A percentile compares a stretch with the other conserved stretches of the same genome.
Conservation (phyloP, 2,329 filamentous ascomycete species). For the Diaporthe sp. region DNA sequence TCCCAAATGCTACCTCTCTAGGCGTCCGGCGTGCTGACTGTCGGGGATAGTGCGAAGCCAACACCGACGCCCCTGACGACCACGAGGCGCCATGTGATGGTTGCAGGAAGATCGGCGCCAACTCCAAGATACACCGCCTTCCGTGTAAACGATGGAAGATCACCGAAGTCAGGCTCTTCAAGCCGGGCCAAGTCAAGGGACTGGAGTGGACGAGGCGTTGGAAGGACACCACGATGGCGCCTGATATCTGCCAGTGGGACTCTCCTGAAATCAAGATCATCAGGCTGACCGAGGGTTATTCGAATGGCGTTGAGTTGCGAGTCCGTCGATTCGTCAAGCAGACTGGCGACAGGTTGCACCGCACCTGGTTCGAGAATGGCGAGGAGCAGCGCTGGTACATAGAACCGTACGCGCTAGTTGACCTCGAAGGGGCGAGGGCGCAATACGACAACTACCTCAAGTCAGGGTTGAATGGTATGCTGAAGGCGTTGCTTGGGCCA, state of each 20-base stretch:
- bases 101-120: constrained; percentile 60
- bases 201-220: constrained; percentile 70
- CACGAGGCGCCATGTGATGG: constrained; percentile 61
- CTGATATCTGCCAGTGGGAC: constrained; percentile 67
- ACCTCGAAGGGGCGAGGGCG: constrained; percentile 60
- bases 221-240: constrained; percentile 61
- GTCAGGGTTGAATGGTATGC: constrained; percentile 57
- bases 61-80: constrained; percentile 50
- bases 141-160: constrained; percentile 72
- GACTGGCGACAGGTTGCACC: constrained; percentile 63
- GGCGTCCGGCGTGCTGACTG: constrained; percentile 2
- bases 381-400: constrained; percentile 54
- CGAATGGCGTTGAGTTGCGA: constrained; percentile 57
- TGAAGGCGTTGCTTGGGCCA: constrained; percentile 51
- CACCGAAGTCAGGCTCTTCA: constrained; percentile 67
- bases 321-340: constrained; percentile 67
- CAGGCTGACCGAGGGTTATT: constrained; percentile 64
- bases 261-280: constrained; percentile 61
- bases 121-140: constrained; percentile 62
- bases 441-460: constrained; percentile 63
- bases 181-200: constrained; percentile 67
- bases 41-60: constrained; percentile 60
- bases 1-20: not conserved
- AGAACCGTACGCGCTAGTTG: constrained; percentile 66
- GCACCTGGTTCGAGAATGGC: constrained; percentile 63